Percentiles rank a stretch among this genome's conserved stretches.
These are phyloP conservation scores for Metschnikowia picachoensis DNA, from an alignment of 805 yeast species.

Conservation along the genomic window DNA sequence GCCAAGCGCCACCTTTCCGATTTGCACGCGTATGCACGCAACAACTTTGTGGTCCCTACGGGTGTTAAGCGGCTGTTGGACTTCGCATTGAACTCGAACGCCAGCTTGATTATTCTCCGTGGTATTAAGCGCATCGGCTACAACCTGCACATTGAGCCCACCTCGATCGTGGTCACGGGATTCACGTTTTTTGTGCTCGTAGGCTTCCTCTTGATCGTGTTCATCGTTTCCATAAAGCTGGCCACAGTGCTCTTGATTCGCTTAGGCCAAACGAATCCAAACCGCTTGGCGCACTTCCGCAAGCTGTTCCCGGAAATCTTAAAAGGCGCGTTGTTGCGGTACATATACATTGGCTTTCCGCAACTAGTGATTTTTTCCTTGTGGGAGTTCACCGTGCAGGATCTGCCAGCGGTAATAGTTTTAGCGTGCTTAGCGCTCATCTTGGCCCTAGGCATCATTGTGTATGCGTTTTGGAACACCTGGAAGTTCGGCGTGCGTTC, in stretches of 20 bases:
- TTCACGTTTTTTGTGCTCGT: constrained; percentile 79
- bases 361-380: constrained; percentile 74
- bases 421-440: constrained; percentile 70
- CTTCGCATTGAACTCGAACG: constrained; percentile 46
- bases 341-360: constrained; percentile 80
- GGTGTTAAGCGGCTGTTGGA: constrained; percentile 29
- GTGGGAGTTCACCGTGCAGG: constrained; percentile 81
- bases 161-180: constrained; percentile 81
- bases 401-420: constrained; percentile 86
- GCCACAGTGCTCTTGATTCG: constrained; percentile 45
- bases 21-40: constrained; percentile 21
- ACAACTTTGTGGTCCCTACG: constrained; percentile 8
- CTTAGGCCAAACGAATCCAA: constrained; percentile 47
- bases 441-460: constrained; percentile 55
- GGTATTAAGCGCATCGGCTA: constrained; percentile 86
- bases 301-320: constrained; percentile 54
- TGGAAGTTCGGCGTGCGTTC: constrained; percentile 60
- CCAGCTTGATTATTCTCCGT: constrained; percentile 62
- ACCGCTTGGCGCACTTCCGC: constrained; percentile 47
- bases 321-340: constrained; percentile 77
- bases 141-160: constrained; percentile 71
- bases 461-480: constrained; percentile 66
- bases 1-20: constrained; percentile 35
- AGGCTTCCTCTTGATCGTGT: constrained; percentile 65
- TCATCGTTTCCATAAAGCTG: constrained; percentile 54